Base-by-base conservation (phyloP, 768 basidiomycete genomes). In the Tulasnella sp. region DNA sequence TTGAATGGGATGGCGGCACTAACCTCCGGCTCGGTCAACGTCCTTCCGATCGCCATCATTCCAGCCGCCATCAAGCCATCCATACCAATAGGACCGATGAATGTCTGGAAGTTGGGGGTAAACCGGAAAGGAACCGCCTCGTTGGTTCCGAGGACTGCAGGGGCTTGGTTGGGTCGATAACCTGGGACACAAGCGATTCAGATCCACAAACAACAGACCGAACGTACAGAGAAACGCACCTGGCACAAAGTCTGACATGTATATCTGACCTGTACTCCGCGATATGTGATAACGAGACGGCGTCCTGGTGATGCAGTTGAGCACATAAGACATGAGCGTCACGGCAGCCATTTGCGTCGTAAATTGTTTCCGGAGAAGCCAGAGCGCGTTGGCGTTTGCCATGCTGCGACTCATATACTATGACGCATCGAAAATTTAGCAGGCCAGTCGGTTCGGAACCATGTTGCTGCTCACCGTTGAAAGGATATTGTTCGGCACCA, bases 321-420 rank as follows among this genome's bases (percentile, higher is more conserved):
- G 78, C 27, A 86, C 74, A 66, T 85, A 94, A 14, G 91, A 92
- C 80, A 94, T 83, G 75, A 97, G 98, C 64, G 87, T 84, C 40
- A 80, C 81, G 1, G 86, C 78, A 5, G 96, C 90, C 35, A 91
- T 73, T 66, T 98, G 93, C 37, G 85, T 68, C 7, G 93, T 84
- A 69, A 98, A 96, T 70, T 97, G 93, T 71, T 96, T 98, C 59
- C 96, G 82, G 81, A 98, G 91, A 59, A 87, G 78, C 94, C 94
- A 99, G 2, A 98, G 75, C 63, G 92, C 88, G 57, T 80, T 79
- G 4, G 93, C 81, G 2, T 77, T 78, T 43, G 76, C 72, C 88
- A 97, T 94, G 21, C 85, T 84, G 32, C 78, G 79, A 37, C 81
- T 75, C 86, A 99, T 88, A 68, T 92, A 98, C 96, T 99, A 63